Evolutionary conservation across 805 yeast species (phyloP).

Genomic region (Myxozyma melibiosi): DNA sequence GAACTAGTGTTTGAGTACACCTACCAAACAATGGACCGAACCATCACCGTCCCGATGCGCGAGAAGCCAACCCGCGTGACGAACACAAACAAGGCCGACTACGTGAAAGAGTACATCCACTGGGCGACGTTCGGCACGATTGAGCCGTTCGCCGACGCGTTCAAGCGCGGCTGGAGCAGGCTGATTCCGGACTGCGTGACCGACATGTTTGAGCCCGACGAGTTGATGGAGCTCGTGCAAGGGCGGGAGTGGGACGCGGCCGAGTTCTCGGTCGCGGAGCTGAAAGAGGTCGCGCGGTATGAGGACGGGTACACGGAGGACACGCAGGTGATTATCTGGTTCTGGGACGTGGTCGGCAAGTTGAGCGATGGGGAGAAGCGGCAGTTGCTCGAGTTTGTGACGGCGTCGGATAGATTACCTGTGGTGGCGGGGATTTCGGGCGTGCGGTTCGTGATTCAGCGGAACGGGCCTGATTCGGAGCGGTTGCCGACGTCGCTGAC

Average conservation of each 20-base stretch:
- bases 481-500: conserved; percentile 56
- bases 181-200: conserved; percentile 29
- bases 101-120: too few species aligned
- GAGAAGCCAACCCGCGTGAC: conserved; percentile 24
- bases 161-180: conserved; percentile 34
- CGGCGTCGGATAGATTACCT: conserved; percentile 54
- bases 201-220: conserved; percentile 23
- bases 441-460: conserved; percentile 50
- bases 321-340: conserved; percentile 45
- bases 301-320: conserved; percentile 47
- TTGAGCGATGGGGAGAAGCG: conserved; percentile 46
- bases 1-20: conserved; percentile 33
- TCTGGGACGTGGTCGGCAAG: conserved; percentile 52
- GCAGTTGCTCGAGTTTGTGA: conserved; percentile 52
- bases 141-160: conserved; percentile 30
- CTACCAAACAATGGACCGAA: conserved; percentile 15
- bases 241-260: conserved; percentile 42
- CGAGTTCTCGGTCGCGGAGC: conserved; percentile 47
- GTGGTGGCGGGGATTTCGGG: conserved; percentile 47
- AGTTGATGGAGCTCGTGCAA: conserved; percentile 43
- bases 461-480: conserved; percentile 45
- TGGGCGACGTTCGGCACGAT: conserved; percentile 25
- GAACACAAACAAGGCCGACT: conserved; percentile 20
- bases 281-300: conserved; percentile 47
- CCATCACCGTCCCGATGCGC: conserved; percentile 11